Evolutionary conservation across 192 early-diverging fungal species (phyloP).

Genomic region (Helicostylum pulchrum): DNA sequence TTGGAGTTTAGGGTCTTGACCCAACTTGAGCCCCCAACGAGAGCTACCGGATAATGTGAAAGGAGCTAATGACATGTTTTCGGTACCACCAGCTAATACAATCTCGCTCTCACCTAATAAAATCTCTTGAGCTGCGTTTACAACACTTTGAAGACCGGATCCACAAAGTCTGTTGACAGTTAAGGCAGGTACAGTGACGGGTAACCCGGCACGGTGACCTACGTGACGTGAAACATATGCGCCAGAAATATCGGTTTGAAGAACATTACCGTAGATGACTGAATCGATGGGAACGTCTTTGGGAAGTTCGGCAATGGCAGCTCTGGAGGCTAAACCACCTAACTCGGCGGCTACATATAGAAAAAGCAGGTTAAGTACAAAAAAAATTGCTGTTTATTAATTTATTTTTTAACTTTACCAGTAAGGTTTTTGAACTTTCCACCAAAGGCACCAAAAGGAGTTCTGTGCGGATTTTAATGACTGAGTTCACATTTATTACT

Average conservation of each 20-base stretch:
- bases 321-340: slow-evolving; percentile 90
- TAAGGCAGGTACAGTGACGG: slow-evolving; percentile 80
- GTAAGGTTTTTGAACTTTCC: slow-evolving; percentile 88
- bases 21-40: slow-evolving; percentile 84
- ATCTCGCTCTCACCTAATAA: slow-evolving; percentile 75
- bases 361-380: no score
- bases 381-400: background rate
- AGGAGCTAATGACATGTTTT: slow-evolving; percentile 93
- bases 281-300: slow-evolving; percentile 71
- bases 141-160: slow-evolving; percentile 92
- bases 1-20: slow-evolving; percentile 84
- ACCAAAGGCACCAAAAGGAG: slow-evolving; percentile 91
- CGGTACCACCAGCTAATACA: slow-evolving; percentile 86
- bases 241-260: slow-evolving; percentile 78
- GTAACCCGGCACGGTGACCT: slow-evolving; percentile 82
- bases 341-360: slow-evolving; percentile 70
- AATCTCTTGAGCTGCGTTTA: slow-evolving; percentile 95
- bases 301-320: slow-evolving; percentile 77
- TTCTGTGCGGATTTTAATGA: slow-evolving; percentile 26
- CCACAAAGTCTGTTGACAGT: slow-evolving; percentile 97
- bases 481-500: background rate
- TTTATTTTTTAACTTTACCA: no score
- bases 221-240: slow-evolving; percentile 93
- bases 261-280: slow-evolving; percentile 94
- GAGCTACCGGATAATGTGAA: slow-evolving; percentile 68